Evolutionary conservation across 2,329 filamentous ascomycete species (phyloP).

Genomic region (Colletotrichum simmondsii): DNA sequence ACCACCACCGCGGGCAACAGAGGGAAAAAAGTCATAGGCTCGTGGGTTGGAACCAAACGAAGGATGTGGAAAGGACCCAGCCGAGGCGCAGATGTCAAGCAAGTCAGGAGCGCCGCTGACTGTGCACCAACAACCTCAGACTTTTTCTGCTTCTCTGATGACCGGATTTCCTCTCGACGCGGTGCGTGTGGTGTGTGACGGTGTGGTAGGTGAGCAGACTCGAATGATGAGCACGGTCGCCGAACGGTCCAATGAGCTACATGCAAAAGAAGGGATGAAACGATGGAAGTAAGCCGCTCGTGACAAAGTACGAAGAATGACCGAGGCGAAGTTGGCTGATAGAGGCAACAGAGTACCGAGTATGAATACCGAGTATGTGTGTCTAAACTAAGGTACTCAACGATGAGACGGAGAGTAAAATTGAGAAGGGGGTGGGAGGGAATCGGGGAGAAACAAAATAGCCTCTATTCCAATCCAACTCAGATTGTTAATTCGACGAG

Average conservation of each 20-base stretch:
- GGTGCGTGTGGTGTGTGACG: neutral
- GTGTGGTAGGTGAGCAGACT: neutral
- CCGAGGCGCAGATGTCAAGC: conserved; percentile 22
- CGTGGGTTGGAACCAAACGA: neutral
- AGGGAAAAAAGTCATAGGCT: too few relatives aligned
- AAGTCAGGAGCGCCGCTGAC: neutral
- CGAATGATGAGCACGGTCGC: conserved; percentile 14
- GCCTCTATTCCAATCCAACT: neutral
- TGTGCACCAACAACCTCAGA: neutral
- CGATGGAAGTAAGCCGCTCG: conserved; percentile 18
- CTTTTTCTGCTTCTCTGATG: neutral
- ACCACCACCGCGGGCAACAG: neutral
- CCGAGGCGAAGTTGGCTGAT: neutral
- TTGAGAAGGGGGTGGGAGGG: neutral
- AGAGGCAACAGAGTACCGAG: neutral
- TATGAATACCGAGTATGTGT: too few relatives aligned
- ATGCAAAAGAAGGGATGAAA: conserved; percentile 27
- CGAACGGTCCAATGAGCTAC: conserved; percentile 5
- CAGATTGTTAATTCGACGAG: neutral
- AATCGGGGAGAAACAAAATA: neutral
- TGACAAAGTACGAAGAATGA: conserved; percentile 4
- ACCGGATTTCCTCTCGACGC: neutral
- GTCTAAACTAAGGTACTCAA: too few relatives aligned
- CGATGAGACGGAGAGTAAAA: neutral
- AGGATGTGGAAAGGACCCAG: neutral